Percentiles rank a stretch among this genome's conserved stretches.
phyloP scores from a whole-genome alignment of 2,329 filamentous ascomycete genomes.

The Byssothecium circinans region DNA sequence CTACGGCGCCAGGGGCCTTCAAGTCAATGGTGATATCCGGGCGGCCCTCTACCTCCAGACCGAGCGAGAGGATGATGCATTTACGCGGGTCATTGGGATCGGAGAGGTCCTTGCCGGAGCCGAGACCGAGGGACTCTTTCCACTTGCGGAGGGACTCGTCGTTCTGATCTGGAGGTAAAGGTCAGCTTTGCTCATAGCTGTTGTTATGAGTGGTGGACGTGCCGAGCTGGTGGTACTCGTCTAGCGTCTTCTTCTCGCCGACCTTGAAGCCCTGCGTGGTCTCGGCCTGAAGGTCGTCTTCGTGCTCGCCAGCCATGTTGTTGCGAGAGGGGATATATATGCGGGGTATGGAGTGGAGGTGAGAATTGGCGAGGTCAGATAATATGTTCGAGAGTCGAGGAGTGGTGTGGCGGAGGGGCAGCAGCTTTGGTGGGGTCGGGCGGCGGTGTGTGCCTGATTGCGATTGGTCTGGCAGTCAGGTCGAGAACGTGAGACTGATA shows the following conservation, averaged over 20 bases:
- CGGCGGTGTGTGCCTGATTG: constrained; percentile 3
- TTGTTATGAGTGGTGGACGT: constrained; percentile 44
- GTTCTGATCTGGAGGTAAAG: constrained; percentile 57
- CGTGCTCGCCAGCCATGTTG: constrained; percentile 44
- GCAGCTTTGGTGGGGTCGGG: constrained; percentile 1
- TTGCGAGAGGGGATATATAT: constrained; percentile 8
- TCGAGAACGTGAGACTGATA: constrained; percentile 1
- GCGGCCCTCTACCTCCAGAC: constrained; percentile 82
- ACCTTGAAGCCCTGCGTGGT: constrained; percentile 97
- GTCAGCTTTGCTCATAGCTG: constrained; percentile 7
- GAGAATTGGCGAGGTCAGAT: constrained; percentile 2
- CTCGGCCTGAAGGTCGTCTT: constrained; percentile 84
- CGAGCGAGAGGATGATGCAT: constrained; percentile 90
- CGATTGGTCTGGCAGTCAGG: background rate
- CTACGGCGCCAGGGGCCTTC: constrained; percentile 70
- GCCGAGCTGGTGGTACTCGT: constrained; percentile 94
- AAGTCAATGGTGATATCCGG: constrained; percentile 88
- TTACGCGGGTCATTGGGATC: constrained; percentile 75
- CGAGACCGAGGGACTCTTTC: constrained; percentile 93
- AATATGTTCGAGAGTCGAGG: background rate
- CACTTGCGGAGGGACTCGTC: constrained; percentile 97
- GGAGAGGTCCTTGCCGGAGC: constrained; percentile 57
- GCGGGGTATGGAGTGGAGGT: constrained; percentile 2
- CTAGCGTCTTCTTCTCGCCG: constrained; percentile 96
- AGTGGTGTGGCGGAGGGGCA: background rate